Conservation (phyloP, 2,329 filamentous ascomycete species). For the Pleurostoma richardsiae region DNA sequence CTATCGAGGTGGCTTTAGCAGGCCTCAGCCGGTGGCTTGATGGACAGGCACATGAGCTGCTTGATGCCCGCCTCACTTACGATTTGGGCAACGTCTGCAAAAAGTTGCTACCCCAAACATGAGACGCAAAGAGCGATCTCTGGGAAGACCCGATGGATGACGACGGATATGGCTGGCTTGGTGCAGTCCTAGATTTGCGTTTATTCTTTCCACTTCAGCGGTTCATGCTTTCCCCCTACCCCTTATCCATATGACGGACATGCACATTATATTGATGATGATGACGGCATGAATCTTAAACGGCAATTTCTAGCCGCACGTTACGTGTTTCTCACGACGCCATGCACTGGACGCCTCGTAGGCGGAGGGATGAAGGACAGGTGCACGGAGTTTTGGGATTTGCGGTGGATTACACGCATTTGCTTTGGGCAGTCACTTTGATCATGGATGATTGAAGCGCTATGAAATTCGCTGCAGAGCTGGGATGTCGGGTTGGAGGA, state of each 20-base stretch:
- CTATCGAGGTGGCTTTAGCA: conserved; percentile 23
- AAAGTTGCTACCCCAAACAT: neutral
- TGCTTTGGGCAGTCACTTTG: too few relatives aligned
- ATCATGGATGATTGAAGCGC: too few relatives aligned
- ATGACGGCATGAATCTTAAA: neutral
- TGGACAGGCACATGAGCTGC: too few relatives aligned
- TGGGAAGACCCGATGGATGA: neutral
- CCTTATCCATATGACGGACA: neutral
- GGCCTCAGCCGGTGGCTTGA: conserved; percentile 10
- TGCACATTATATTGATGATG: neutral
- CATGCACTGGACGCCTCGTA: too few relatives aligned
- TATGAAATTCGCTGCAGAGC: too few relatives aligned
- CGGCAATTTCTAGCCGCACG: too few relatives aligned
- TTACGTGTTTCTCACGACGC: too few relatives aligned
- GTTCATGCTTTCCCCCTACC: neutral
- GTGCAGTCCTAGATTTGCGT: neutral
- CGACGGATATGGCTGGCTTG: neutral
- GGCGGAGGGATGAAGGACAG: too few relatives aligned
- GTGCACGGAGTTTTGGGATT: too few relatives aligned
- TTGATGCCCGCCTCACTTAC: neutral
- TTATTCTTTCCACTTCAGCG: neutral
- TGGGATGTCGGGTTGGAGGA: too few relatives aligned
- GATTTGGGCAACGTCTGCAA: neutral
- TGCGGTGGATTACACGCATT: too few relatives aligned
- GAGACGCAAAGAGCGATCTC: neutral